Evolutionary conservation across 2,329 filamentous ascomycete species (phyloP).

Genomic region (Arthrobotrys iridis): DNA sequence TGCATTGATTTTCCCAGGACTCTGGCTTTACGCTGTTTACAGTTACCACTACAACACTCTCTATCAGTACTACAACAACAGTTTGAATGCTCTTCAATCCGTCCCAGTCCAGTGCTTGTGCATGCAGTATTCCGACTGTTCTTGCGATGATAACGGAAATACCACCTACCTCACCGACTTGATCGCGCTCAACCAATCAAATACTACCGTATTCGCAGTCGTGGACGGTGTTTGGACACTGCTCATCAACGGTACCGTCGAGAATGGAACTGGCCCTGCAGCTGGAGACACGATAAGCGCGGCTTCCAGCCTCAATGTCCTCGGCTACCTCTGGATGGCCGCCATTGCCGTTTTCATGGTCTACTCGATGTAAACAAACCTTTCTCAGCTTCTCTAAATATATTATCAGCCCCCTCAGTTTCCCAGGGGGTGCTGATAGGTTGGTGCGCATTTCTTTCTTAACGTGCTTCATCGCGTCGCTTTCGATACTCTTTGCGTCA

Average conservation of each 20-base stretch:
- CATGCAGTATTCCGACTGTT: slow-evolving; percentile 68
- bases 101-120: slow-evolving; percentile 72
- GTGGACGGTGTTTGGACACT: slow-evolving; percentile 71
- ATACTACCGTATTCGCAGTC: slow-evolving; percentile 69
- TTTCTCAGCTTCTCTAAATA: background rate
- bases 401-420: background rate
- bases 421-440: slow-evolving; percentile 12
- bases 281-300: slow-evolving; percentile 54
- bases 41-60: slow-evolving; percentile 69
- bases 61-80: slow-evolving; percentile 68
- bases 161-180: slow-evolving; percentile 70
- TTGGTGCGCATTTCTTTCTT: slow-evolving; percentile 17
- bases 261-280: slow-evolving; percentile 71
- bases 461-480: background rate
- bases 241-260: slow-evolving; percentile 79
- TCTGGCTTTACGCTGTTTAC: slow-evolving; percentile 73
- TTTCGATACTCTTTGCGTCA: background rate
- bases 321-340: slow-evolving; percentile 49
- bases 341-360: slow-evolving; percentile 30
- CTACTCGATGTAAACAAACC: slow-evolving; percentile 34
- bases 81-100: slow-evolving; percentile 66
- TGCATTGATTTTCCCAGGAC: slow-evolving; percentile 70
- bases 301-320: slow-evolving; percentile 12
- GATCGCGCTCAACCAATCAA: slow-evolving; percentile 70
- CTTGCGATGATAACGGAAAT: slow-evolving; percentile 75